phyloP scores from a whole-genome alignment of 306 rosid genomes.

The Gynostemma pentaphyllum region DNA sequence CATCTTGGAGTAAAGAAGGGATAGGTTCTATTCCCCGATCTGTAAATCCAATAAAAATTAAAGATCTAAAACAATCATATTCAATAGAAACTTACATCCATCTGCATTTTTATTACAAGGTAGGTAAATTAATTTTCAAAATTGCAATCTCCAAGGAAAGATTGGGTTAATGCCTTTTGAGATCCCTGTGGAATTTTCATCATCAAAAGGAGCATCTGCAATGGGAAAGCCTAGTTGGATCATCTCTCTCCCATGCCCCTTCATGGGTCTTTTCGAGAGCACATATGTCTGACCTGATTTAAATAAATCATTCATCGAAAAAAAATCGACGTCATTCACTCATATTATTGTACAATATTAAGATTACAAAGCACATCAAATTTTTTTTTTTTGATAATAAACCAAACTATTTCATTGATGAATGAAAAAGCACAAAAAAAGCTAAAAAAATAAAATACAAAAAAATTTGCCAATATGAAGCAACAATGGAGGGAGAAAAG shows the following conservation, averaged over 20 bases:
- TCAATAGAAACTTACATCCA: background rate
- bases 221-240: constrained; percentile 66
- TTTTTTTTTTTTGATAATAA: no score
- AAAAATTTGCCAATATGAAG: no score
- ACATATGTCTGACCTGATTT: constrained; percentile 53
- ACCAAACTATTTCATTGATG: no score
- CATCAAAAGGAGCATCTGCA: constrained; percentile 52
- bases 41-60: constrained; percentile 33
- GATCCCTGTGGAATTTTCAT: constrained; percentile 39
- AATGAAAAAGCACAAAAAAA: no score
- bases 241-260: constrained; percentile 79
- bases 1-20: constrained; percentile 69
- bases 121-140: background rate
- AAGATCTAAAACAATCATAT: background rate
- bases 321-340: no score
- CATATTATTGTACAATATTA: no score
- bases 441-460: no score
- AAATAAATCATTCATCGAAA: no score
- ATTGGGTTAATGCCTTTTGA: constrained; percentile 43
- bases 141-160: background rate
- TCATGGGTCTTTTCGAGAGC: constrained; percentile 58
- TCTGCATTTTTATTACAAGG: background rate
- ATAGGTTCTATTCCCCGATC: constrained; percentile 67
- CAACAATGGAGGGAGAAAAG: no score
- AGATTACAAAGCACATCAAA: no score